Evolutionary conservation across 73 alveolate species (phyloP).

Genomic region (Chromera velia): DNA sequence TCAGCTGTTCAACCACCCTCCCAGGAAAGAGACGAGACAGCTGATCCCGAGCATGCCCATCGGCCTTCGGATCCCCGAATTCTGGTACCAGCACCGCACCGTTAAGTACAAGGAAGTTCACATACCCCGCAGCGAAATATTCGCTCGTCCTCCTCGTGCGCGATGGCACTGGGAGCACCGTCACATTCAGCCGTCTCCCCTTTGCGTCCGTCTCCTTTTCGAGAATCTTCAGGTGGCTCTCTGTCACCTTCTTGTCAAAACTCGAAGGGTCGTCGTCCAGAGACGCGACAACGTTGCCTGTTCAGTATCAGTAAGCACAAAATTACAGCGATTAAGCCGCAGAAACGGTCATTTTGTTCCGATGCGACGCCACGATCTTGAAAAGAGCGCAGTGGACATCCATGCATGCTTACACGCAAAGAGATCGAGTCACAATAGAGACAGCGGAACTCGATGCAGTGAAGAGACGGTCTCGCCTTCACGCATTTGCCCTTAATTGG

Average conservation of each 20-base stretch:
- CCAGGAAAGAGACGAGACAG: constrained; percentile 25
- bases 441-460: too few relatives aligned
- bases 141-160: constrained; percentile 6
- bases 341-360: too few relatives aligned
- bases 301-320: too few relatives aligned
- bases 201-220: constrained; percentile 34
- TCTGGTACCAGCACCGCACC: constrained; percentile 36
- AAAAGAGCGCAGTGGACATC: too few relatives aligned
- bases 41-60: constrained; percentile 20
- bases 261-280: constrained; percentile 21
- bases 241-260: constrained; percentile 17
- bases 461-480: too few relatives aligned
- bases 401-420: too few relatives aligned
- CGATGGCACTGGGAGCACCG: constrained; percentile 19
- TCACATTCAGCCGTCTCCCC: constrained; percentile 33
- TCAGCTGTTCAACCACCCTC: constrained; percentile 32
- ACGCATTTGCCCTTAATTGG: too few relatives aligned
- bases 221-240: constrained; percentile 10
- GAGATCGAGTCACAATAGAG: too few relatives aligned
- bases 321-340: too few relatives aligned
- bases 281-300: constrained; percentile 35
- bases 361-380: too few relatives aligned
- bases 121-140: constrained; percentile 25
- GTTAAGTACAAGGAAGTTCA: constrained; percentile 17
- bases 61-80: constrained; percentile 40